Conservation (phyloP, 2,329 filamentous ascomycete genomes). For the Rhynchosporium secalis region DNA sequence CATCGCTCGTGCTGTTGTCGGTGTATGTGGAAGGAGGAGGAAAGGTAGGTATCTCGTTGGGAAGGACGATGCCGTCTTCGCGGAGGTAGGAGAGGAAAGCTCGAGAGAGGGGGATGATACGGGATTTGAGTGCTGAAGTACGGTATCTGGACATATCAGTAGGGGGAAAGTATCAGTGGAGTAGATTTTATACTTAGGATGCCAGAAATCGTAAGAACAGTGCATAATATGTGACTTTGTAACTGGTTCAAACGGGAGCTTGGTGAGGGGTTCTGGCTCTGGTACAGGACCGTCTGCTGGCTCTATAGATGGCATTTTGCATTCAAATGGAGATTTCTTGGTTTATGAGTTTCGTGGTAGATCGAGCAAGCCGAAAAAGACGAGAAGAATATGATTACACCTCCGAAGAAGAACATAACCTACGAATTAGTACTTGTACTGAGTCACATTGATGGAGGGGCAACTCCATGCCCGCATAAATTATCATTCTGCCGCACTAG, state of each 20-base stretch:
- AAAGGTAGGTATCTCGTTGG: constrained; percentile 54
- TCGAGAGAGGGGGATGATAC: constrained; percentile 73
- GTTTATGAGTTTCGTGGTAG: not conserved
- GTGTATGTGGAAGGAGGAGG: constrained; percentile 32
- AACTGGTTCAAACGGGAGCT: constrained; percentile 76
- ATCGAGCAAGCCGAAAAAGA: not conserved
- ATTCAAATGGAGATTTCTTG: not conserved
- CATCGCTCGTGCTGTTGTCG: constrained; percentile 54
- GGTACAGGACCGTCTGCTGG: constrained; percentile 14
- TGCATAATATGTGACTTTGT: constrained; percentile 86
- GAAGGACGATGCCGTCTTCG: constrained; percentile 89
- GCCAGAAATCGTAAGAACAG: constrained; percentile 93
- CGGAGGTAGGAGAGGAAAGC: constrained; percentile 84
- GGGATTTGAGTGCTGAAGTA: constrained; percentile 78
- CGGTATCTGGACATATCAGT: constrained; percentile 60
- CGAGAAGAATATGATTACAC: too few relatives aligned
- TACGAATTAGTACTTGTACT: not conserved
- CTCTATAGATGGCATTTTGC: constrained; percentile 36
- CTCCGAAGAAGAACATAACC: not conserved
- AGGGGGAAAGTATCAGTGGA: not conserved
- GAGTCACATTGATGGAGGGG: constrained; percentile 21
- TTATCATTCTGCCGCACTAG: constrained; percentile 26
- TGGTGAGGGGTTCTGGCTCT: constrained; percentile 34
- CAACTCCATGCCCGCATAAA: constrained; percentile 9
- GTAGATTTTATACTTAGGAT: constrained; percentile 59